Conservation (phyloP, 2,329 filamentous ascomycete species). For the Colletotrichum nymphaeae region DNA sequence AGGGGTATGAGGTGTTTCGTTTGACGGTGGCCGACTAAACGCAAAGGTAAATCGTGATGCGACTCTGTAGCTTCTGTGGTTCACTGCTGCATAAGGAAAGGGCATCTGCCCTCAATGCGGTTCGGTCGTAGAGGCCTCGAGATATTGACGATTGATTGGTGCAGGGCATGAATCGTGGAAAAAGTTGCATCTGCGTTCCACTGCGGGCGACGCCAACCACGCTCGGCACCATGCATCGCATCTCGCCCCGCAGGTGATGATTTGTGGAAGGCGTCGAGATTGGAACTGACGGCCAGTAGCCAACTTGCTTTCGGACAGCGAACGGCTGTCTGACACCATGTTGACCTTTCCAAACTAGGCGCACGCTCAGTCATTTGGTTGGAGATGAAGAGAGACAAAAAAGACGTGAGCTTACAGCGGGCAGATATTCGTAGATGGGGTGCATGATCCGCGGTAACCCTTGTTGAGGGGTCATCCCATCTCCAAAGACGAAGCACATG, state of each 20-base stretch:
- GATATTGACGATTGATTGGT: background rate
- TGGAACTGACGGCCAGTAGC: background rate
- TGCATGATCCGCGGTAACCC: conserved; percentile 20
- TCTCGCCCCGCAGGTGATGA: background rate
- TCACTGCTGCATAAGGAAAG: conserved; percentile 11
- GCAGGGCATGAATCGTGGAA: background rate
- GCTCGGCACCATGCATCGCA: conserved; percentile 6
- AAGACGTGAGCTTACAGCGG: background rate
- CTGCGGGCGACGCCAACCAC: background rate
- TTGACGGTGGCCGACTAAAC: conserved; percentile 7
- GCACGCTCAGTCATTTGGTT: background rate
- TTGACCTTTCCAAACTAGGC: background rate
- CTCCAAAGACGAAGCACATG: conserved; percentile 10
- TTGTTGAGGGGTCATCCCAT: conserved; percentile 18
- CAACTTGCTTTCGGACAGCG: background rate
- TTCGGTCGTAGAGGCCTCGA: background rate
- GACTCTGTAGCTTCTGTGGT: conserved; percentile 14
- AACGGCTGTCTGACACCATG: background rate
- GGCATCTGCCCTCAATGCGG: conserved; percentile 10
- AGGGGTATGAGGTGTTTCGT: conserved; percentile 28
- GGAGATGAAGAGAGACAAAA: background rate
- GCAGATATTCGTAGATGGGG: background rate
- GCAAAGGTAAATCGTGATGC: conserved; percentile 21
- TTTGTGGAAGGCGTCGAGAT: background rate
- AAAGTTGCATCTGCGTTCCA: background rate